Conservation (phyloP, 768 basidiomycete species). For the Tricholoma sp. region DNA sequence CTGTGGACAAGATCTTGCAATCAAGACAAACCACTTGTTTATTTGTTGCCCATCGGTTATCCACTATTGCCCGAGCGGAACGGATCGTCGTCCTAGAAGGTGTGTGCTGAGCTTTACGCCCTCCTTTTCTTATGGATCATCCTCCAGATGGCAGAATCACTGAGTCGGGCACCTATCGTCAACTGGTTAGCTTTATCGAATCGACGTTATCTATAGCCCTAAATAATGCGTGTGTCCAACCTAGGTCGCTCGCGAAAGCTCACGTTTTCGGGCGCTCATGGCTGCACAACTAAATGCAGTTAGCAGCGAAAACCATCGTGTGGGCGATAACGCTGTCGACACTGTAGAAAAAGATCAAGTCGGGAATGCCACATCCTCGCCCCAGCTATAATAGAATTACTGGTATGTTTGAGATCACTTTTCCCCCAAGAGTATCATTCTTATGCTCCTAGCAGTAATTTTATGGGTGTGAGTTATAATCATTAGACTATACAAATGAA, state of each 20-base stretch:
- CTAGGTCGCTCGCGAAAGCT: constrained; percentile 62
- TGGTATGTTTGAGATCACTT: background rate
- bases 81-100: constrained; percentile 88
- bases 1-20: constrained; percentile 82
- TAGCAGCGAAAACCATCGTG: constrained; percentile 21
- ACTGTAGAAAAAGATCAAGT: background rate
- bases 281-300: constrained; percentile 75
- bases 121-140: background rate
- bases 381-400: background rate
- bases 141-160: constrained; percentile 65
- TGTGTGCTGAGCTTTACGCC: constrained; percentile 18
- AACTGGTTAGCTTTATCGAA: constrained; percentile 49
- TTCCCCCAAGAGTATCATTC: background rate
- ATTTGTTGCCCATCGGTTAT: constrained; percentile 85
- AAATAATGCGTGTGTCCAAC: background rate
- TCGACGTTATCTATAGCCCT: background rate
- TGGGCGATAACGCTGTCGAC: background rate
- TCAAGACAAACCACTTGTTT: constrained; percentile 80
- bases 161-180: constrained; percentile 77
- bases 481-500: constrained; percentile 1
- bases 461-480: background rate
- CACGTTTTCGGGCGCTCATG: constrained; percentile 84
- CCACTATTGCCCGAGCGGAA: constrained; percentile 87
- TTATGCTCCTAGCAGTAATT: background rate
- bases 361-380: background rate